phyloP scores from a whole-genome alignment of 352 stramenopile species.

The Elongisporangium prolatum region DNA sequence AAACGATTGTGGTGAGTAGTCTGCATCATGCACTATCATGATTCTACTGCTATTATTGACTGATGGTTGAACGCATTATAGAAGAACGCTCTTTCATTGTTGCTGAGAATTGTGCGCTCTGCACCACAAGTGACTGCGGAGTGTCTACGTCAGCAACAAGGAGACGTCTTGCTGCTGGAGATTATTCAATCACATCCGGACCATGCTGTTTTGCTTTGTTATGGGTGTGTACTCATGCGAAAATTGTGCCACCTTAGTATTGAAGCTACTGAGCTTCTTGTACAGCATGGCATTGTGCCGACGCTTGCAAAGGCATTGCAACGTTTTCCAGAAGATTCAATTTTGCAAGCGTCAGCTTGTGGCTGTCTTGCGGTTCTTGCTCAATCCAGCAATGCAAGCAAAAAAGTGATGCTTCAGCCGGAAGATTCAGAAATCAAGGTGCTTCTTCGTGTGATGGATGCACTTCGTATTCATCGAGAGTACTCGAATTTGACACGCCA shows the following conservation, averaged over 20 bases:
- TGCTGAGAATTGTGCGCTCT: slow-evolving; percentile 56
- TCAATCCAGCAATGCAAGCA: slow-evolving; percentile 52
- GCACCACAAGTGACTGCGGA: slow-evolving; percentile 64
- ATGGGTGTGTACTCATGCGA: slow-evolving; percentile 68
- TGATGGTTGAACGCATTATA: slow-evolving; percentile 9
- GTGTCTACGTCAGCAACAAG: slow-evolving; percentile 53
- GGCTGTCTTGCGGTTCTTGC: slow-evolving; percentile 53
- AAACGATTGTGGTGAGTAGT: slow-evolving; percentile 1
- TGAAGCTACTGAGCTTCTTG: slow-evolving; percentile 54
- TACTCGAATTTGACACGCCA: slow-evolving; percentile 73
- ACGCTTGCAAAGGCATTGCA: slow-evolving; percentile 39
- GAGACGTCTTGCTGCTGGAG: slow-evolving; percentile 46
- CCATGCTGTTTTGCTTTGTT: slow-evolving; percentile 70
- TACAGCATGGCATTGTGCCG: slow-evolving; percentile 52
- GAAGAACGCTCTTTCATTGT: slow-evolving; percentile 65
- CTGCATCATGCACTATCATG: background rate
- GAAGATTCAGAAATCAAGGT: background rate
- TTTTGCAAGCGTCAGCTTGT: slow-evolving; percentile 61
- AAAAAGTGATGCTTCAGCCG: slow-evolving; percentile 44
- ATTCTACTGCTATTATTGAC: slow-evolving; percentile 1
- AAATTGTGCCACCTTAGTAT: slow-evolving; percentile 72
- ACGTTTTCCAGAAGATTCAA: slow-evolving; percentile 59
- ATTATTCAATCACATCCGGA: slow-evolving; percentile 51
- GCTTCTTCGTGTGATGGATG: background rate
- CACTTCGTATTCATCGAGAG: slow-evolving; percentile 29